Conservation (phyloP, 768 basidiomycete genomes). For the Tephrocybe sp. region DNA sequence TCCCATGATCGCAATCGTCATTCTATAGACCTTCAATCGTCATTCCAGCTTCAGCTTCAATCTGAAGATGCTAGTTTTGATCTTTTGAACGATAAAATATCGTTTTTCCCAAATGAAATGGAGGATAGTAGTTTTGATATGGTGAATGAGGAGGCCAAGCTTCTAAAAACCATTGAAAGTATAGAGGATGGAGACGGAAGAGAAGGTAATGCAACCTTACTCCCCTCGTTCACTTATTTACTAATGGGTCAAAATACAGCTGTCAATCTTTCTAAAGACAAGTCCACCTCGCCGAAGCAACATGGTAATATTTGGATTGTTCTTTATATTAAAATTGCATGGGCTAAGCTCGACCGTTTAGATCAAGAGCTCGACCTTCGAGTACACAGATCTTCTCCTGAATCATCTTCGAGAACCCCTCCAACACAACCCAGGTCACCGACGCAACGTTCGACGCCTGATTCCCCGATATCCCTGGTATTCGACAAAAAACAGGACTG, state of each 20-base stretch:
- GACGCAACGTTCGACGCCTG: not conserved
- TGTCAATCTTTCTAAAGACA: not conserved
- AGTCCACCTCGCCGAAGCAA: not conserved
- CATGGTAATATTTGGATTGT: not conserved
- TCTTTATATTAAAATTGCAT: not conserved
- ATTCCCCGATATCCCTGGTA: not conserved
- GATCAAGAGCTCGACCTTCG: not conserved
- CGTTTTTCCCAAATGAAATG: slow-evolving; percentile 37
- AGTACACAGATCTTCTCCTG: not conserved
- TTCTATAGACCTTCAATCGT: slow-evolving; percentile 45
- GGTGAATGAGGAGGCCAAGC: slow-evolving; percentile 23
- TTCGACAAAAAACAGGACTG: too few species aligned
- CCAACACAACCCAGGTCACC: not conserved
- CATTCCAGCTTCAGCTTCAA: slow-evolving; percentile 46
- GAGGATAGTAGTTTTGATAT: slow-evolving; percentile 42
- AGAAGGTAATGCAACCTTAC: not conserved
- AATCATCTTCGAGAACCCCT: too few species aligned
- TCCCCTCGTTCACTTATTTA: not conserved
- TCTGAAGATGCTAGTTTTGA: slow-evolving; percentile 49
- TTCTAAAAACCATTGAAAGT: slow-evolving; percentile 17
- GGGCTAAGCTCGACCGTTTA: not conserved
- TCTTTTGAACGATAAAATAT: slow-evolving; percentile 50
- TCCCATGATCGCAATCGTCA: slow-evolving; percentile 30
- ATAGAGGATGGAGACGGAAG: slow-evolving; percentile 10
- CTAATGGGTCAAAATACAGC: not conserved